Conservation (phyloP, 2,329 filamentous ascomycete genomes). For the Penicillium oxalicum region DNA sequence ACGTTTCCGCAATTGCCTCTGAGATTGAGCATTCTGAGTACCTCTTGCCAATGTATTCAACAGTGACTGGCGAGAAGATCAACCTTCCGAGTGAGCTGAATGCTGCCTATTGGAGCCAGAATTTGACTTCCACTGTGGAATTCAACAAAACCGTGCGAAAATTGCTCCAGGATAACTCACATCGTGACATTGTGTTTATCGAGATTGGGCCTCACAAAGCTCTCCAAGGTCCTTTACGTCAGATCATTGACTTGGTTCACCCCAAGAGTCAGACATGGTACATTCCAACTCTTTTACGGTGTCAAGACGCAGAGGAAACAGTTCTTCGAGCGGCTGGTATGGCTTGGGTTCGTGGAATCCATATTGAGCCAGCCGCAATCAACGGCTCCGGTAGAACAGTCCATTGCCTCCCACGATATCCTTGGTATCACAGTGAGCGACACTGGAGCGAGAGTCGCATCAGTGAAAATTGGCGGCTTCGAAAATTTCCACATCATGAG, state of each 20-base stretch:
- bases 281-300: slow-evolving; percentile 6
- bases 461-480: slow-evolving; percentile 14
- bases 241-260: slow-evolving; percentile 7
- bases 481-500: slow-evolving; percentile 16
- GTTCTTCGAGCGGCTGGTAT: neutral
- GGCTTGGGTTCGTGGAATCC: neutral
- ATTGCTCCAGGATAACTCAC: slow-evolving; percentile 1
- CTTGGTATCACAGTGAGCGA: slow-evolving; percentile 11
- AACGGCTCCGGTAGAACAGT: neutral
- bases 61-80: neutral
- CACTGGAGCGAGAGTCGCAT: neutral
- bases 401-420: slow-evolving; percentile 20
- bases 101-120: slow-evolving; percentile 18
- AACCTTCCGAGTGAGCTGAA: neutral
- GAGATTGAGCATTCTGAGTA: neutral
- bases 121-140: slow-evolving; percentile 17
- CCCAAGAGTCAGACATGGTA: slow-evolving; percentile 1
- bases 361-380: neutral
- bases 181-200: slow-evolving; percentile 10
- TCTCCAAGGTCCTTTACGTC: slow-evolving; percentile 26
- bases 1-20: neutral
- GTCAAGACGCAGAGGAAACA: neutral
- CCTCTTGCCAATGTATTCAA: slow-evolving; percentile 5
- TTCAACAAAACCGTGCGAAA: slow-evolving; percentile 13
- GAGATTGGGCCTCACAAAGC: slow-evolving; percentile 36